Percentiles rank a stretch among this genome's conserved stretches.
Conservation (phyloP, 345 rosid species). For the Mallotus nudiflorus region DNA sequence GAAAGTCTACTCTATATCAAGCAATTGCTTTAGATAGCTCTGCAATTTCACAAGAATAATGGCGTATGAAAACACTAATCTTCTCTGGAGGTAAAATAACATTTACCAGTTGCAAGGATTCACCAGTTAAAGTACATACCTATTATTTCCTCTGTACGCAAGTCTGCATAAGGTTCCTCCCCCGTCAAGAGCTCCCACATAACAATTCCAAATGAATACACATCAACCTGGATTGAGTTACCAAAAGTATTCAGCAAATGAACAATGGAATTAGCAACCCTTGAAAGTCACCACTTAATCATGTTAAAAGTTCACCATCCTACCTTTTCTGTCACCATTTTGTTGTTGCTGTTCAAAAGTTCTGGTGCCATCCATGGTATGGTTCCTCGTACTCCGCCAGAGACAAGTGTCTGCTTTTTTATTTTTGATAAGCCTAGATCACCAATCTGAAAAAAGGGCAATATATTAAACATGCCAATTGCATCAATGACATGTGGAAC, state of each 20-base stretch:
- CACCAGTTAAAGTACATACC: conserved; percentile 25
- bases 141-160: conserved; percentile 41
- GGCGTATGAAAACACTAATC: too few species aligned
- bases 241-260: neutral
- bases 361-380: conserved; percentile 66
- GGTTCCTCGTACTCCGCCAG: conserved; percentile 57
- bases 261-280: too few species aligned
- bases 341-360: conserved; percentile 37
- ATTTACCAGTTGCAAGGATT: neutral
- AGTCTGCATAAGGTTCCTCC: conserved; percentile 45
- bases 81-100: neutral
- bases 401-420: conserved; percentile 41
- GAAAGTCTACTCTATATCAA: neutral
- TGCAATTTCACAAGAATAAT: neutral
- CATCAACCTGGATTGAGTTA: conserved; percentile 37
- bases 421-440: conserved; percentile 57
- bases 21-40: neutral
- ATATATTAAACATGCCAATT: neutral
- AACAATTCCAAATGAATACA: conserved; percentile 47
- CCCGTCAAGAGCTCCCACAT: conserved; percentile 56
- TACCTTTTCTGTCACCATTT: conserved; percentile 53
- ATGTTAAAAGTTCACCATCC: too few species aligned
- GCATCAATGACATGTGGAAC: neutral
- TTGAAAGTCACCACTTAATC: too few species aligned
- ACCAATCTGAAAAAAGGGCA: conserved; percentile 38